Evolutionary conservation across 2,329 filamentous ascomycete species (phyloP).

Genomic region (Colletotrichum lini): DNA sequence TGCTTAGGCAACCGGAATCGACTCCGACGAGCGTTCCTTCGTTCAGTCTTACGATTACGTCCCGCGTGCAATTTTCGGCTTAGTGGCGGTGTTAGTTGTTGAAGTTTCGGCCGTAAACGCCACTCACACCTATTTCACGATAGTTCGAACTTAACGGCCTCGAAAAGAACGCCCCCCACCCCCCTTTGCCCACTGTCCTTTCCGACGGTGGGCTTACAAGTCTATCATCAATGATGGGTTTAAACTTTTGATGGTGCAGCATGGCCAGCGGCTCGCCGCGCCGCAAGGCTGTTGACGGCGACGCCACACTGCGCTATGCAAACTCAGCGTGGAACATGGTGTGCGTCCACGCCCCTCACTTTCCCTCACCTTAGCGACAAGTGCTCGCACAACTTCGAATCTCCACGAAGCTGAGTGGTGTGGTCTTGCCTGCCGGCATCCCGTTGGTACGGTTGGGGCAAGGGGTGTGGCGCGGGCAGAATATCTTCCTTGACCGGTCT

Average conservation of each 20-base stretch:
- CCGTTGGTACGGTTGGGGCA: conserved; percentile 11
- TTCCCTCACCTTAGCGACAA: not conserved
- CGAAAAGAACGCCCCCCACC: too few species aligned
- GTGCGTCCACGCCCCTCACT: not conserved
- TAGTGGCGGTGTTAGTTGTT: too few species aligned
- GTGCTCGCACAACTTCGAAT: not conserved
- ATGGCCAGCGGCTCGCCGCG: not conserved
- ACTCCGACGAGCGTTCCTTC: not conserved
- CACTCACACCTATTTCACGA: not conserved
- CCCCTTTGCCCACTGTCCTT: not conserved
- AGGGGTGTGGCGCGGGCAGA: not conserved
- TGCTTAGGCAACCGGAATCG: conserved; percentile 4
- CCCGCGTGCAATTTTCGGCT: too few species aligned
- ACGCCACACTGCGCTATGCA: not conserved
- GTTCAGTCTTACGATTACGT: not conserved
- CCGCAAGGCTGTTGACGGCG: not conserved
- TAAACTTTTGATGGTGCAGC: conserved; percentile 1
- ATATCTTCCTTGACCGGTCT: not conserved
- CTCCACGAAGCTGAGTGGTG: not conserved
- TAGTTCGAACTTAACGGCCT: not conserved
- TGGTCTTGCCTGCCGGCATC: not conserved
- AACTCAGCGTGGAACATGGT: too few species aligned
- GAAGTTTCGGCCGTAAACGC: conserved; percentile 1
- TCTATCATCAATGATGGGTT: not conserved
- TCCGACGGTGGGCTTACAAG: not conserved